These are phyloP conservation scores for Daldinia grandis DNA, from an alignment of 495 filamentous ascomycete species.

Conservation along the genomic window DNA sequence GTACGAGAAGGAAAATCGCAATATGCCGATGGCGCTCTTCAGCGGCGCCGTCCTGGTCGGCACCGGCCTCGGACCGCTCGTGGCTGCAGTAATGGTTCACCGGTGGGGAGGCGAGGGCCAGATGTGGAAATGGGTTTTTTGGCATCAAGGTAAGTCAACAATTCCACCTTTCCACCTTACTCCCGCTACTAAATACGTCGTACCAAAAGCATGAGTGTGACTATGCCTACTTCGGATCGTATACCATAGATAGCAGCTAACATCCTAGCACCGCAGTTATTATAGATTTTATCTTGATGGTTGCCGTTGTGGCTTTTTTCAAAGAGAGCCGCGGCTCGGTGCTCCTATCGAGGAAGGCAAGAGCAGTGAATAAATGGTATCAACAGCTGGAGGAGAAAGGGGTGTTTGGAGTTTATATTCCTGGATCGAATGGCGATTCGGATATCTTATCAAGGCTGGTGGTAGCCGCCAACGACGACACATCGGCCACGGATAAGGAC, in stretches of 20 bases:
- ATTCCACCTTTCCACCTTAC: background rate
- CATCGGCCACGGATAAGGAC: slow-evolving; percentile 42
- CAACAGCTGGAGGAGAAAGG: slow-evolving; percentile 73
- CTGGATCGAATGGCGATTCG: slow-evolving; percentile 3
- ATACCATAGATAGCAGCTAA: background rate
- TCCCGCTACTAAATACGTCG: background rate
- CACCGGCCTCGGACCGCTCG: slow-evolving; percentile 81
- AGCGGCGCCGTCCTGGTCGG: slow-evolving; percentile 78
- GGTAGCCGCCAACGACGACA: background rate
- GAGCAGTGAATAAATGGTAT: slow-evolving; percentile 80
- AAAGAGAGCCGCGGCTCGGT: slow-evolving; percentile 87
- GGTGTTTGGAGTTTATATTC: slow-evolving; percentile 67
- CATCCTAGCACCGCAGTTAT: slow-evolving; percentile 60
- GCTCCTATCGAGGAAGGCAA: slow-evolving; percentile 79
- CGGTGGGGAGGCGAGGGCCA: slow-evolving; percentile 45
- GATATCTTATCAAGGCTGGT: background rate
- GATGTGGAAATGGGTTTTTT: slow-evolving; percentile 87
- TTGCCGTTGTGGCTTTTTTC: slow-evolving; percentile 70
- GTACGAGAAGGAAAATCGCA: slow-evolving; percentile 79
- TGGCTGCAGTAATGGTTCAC: slow-evolving; percentile 74
- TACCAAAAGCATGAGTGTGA: background rate
- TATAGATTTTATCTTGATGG: slow-evolving; percentile 67
- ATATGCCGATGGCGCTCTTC: slow-evolving; percentile 91
- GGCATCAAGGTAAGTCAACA: slow-evolving; percentile 34
- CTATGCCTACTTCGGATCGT: background rate